Evolutionary conservation across 2,329 filamentous ascomycete species (phyloP).

Genomic region (Alternaria panax): DNA sequence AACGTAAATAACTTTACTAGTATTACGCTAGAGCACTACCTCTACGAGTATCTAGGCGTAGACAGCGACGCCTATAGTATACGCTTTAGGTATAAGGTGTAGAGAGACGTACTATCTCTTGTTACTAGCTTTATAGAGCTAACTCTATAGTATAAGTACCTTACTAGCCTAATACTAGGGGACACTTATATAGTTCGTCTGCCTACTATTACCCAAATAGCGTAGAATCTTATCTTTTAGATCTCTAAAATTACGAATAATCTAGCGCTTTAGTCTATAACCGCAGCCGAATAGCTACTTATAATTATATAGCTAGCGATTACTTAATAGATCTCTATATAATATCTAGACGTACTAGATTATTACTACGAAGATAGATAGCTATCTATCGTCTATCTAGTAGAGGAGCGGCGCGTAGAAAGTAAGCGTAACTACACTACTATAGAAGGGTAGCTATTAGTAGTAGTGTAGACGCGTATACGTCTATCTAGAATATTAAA

Average conservation of each 20-base stretch:
- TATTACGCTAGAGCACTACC: slow-evolving; percentile 3
- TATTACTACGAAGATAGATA: too few relatives aligned
- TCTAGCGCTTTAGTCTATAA: background rate
- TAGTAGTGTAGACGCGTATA: background rate
- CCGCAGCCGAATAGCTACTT: background rate
- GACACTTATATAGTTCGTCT: slow-evolving; percentile 3
- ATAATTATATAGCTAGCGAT: background rate
- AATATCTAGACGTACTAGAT: background rate
- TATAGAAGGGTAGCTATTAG: background rate
- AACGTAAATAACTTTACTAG: background rate
- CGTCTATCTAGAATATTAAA: background rate
- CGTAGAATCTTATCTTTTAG: background rate
- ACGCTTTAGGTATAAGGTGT: slow-evolving; percentile 11
- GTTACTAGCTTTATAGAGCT: background rate
- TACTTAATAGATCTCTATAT: background rate
- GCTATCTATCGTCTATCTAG: too few relatives aligned
- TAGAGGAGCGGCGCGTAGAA: too few relatives aligned
- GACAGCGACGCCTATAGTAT: slow-evolving; percentile 1
- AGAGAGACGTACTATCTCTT: slow-evolving; percentile 7
- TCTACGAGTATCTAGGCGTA: slow-evolving; percentile 9
- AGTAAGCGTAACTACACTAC: too few relatives aligned
- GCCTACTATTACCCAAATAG: background rate
- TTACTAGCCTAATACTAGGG: background rate
- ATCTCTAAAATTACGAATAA: background rate
- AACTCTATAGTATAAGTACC: slow-evolving; percentile 10